Evolutionary conservation across 306 rosid species (phyloP).

Genomic region (Lathyrus tuberosus): DNA sequence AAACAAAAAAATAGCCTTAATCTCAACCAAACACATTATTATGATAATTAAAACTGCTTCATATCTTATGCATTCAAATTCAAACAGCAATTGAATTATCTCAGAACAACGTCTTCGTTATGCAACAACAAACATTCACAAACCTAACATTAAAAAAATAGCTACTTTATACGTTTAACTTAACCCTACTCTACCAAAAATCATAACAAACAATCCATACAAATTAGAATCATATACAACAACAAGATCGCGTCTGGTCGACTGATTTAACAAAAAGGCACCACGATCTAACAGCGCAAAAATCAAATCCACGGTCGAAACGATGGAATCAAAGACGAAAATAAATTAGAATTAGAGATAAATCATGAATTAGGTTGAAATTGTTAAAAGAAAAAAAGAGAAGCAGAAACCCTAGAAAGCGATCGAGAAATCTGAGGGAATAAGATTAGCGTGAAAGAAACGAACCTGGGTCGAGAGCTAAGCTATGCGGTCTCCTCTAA

Average conservation of each 20-base stretch:
- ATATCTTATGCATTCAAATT: background rate
- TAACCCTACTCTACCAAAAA: conserved; percentile 30
- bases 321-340: background rate
- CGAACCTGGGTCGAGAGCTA: background rate
- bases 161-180: conserved; percentile 16
- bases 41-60: background rate
- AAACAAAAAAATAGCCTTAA: too few species aligned
- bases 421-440: conserved; percentile 37
- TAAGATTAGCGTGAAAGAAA: background rate
- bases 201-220: background rate
- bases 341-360: background rate
- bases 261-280: conserved; percentile 6
- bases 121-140: conserved; percentile 16
- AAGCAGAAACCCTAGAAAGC: conserved; percentile 38
- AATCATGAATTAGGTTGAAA: background rate
- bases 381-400: background rate
- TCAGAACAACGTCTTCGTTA: background rate
- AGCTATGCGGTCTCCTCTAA: too few species aligned
- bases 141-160: conserved; percentile 10
- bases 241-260: background rate
- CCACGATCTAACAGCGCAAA: conserved; percentile 27
- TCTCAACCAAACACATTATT: background rate
- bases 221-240: background rate
- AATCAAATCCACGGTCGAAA: conserved; percentile 7
- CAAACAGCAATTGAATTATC: conserved; percentile 12